Conservation (phyloP, 2,329 filamentous ascomycete genomes). For the Chrysoporthe deuterocubensis region DNA sequence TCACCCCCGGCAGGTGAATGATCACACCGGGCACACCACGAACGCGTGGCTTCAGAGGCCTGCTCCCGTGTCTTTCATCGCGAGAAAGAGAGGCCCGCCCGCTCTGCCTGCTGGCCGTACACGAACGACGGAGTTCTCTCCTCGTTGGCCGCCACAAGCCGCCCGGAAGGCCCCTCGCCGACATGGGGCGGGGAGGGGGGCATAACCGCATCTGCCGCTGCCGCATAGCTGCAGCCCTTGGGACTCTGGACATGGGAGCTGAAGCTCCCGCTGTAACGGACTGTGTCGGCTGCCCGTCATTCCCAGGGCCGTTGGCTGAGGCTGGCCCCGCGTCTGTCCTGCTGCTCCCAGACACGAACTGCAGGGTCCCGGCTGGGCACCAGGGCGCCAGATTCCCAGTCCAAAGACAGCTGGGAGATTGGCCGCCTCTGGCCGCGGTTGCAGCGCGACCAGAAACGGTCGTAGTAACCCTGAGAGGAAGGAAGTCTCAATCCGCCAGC, state of each 20-base stretch:
- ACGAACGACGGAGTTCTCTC: no score
- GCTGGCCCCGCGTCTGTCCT: constrained; percentile 17
- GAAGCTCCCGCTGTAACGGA: constrained; percentile 13
- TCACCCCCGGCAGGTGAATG: background rate
- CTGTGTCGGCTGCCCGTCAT: constrained; percentile 20
- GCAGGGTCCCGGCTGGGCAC: background rate
- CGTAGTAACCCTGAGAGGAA: background rate
- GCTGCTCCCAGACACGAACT: constrained; percentile 18
- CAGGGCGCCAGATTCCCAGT: background rate
- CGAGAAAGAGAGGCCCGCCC: background rate
- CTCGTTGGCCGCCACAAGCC: no score
- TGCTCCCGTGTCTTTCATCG: constrained; percentile 8
- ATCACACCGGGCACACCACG: background rate
- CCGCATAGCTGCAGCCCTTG: constrained; percentile 19
- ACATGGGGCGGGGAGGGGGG: background rate
- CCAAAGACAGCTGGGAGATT: background rate
- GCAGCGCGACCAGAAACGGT: constrained; percentile 2
- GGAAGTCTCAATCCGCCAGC: background rate
- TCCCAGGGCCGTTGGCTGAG: constrained; percentile 3
- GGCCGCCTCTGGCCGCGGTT: constrained; percentile 1
- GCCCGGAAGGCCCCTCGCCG: constrained; percentile 9
- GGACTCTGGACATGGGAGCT: constrained; percentile 12
- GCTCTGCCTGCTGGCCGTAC: background rate
- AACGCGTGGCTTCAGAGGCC: constrained; percentile 1
- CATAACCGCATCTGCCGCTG: constrained; percentile 18